Percentiles rank a stretch among this genome's conserved stretches.
Conservation (phyloP, 306 rosid genomes). For the Medicago arabica region DNA sequence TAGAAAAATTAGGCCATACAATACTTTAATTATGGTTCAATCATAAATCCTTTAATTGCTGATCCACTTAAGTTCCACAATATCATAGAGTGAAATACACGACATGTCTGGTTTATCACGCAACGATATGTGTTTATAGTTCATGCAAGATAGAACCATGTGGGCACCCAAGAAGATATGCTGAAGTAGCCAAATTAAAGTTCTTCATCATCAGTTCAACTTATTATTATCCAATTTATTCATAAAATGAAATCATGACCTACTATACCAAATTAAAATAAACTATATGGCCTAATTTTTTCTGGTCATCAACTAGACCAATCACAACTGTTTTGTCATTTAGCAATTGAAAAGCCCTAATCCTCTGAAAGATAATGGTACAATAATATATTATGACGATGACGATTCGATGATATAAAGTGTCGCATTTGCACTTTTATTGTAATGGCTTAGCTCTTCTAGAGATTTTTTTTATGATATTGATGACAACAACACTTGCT, state of each 20-base stretch:
- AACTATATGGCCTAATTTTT: conserved; percentile 8
- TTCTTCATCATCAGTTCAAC: not conserved
- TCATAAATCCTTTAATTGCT: not conserved
- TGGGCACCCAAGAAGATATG: not conserved
- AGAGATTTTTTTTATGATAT: not conserved
- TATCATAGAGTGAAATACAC: not conserved
- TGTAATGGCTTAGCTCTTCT: not conserved
- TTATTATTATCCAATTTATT: not conserved
- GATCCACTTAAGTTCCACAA: not conserved
- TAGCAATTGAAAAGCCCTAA: no score
- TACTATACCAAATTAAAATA: not conserved
- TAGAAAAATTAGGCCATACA: not conserved
- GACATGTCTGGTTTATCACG: no score
- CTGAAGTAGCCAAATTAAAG: not conserved
- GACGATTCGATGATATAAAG: conserved; percentile 1
- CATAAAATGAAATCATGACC: not conserved
- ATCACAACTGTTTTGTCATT: not conserved
- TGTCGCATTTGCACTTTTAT: conserved; percentile 1
- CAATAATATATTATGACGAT: not conserved
- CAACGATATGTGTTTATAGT: no score
- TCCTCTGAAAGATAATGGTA: not conserved
- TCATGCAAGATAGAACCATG: not conserved
- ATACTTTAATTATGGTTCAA: not conserved
- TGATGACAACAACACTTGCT: no score
- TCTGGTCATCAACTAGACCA: conserved; percentile 16